Base-by-base conservation (phyloP, 73 alveolate species). In the Paraurostyla sp. region DNA sequence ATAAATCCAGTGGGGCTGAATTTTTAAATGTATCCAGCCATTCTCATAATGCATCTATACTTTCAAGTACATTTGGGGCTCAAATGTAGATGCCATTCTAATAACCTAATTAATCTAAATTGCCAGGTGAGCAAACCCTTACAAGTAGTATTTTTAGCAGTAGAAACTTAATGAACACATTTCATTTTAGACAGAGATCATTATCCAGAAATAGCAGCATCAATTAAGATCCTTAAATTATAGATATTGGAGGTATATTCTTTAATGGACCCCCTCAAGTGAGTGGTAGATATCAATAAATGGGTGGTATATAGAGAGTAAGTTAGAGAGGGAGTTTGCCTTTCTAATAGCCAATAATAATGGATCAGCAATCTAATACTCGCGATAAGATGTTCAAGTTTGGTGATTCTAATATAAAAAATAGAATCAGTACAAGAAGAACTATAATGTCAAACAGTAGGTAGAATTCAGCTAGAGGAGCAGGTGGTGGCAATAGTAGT, bases 61-160 rank as follows among this genome's bases (percentile, higher is more conserved):
- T n/a, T n/a, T n/a, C n/a, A n/a, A n/a, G n/a, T n/a, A n/a, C n/a
- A n/a, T n/a, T n/a, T n/a, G n/a, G n/a, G n/a, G n/a, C n/a, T n/a
- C n/a, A n/a, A n/a, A n/a, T n/a, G n/a, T n/a, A n/a, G n/a, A n/a
- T n/a, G n/a, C n/a, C n/a, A n/a, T n/a, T n/a, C n/a, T n/a, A n/a
- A n/a, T n/a, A n/a, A n/a, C n/a, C n/a, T n/a, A n/a, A n/a, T n/a
- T n/a, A n/a, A n/a, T n/a, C n/a, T n/a, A n/a, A n/a, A n/a, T n/a
- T n/a, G n/a, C n/a, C n/a, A n/a, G n/a, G n/a, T 40, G 82, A 65
- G 38, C 25, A 40, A 2, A 65, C 82, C 13, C 58, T 65, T 3
- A 65, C 82, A 22, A 65, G 82, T 38, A 65, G 82, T 38, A 65
- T 65, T 38, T 65, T 65, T 40, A 65, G 82, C 36, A 35, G 60